Base-by-base conservation (phyloP, 345 rosid species). In the Linum tenue region DNA sequence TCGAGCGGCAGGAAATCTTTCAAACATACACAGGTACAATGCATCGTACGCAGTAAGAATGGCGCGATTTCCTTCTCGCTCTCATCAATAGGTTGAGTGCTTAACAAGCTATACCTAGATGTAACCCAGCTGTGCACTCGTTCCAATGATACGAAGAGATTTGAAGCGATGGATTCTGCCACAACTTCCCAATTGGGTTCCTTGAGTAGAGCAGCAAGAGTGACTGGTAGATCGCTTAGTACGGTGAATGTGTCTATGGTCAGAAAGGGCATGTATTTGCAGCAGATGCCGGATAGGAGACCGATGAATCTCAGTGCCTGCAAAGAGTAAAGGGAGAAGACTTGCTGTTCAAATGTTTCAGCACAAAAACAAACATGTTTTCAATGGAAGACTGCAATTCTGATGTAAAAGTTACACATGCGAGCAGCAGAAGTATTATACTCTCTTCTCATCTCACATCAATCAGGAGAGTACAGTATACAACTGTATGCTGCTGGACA, bases 271-370 rank as follows among this genome's bases (percentile, higher is more conserved):
- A 41, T 41, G 44, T 41, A 41, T 41, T 83, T 86, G 79, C 91
- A 84, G 79, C 92, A 83, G 75, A 89, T 85, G 56, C 96, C 84
- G 10, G 87, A 83, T 57, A 92, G 80, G 16, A 92, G 86, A 68
- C 94, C 96, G 0, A 89, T 17, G 42, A 89, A 87, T 62, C 71
- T 69, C 53, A 92, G 70, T 39, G 90, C 85, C 98, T 92, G 88
- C 16, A 67, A 31, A 22, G 60, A 59, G 44, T 65, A 79, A 11
- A 22, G 9, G 50, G 41, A 41, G 48, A 12, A 39, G 11, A 60
- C 3, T 64, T 44, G 12, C 56, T 42, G 62, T 39, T 64, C 22
- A 51, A 53, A 42, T 50, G 7, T 39, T 37, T 37, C 7, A 35
- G 39, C 35, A 48, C 15, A 17, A 42, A 51, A 55, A 40, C 16